Evolutionary conservation across 2,329 filamentous ascomycete genomes (phyloP), one percentile per base, ranked within the genome.

Genomic region (Tolypocladium sp.): DNA sequence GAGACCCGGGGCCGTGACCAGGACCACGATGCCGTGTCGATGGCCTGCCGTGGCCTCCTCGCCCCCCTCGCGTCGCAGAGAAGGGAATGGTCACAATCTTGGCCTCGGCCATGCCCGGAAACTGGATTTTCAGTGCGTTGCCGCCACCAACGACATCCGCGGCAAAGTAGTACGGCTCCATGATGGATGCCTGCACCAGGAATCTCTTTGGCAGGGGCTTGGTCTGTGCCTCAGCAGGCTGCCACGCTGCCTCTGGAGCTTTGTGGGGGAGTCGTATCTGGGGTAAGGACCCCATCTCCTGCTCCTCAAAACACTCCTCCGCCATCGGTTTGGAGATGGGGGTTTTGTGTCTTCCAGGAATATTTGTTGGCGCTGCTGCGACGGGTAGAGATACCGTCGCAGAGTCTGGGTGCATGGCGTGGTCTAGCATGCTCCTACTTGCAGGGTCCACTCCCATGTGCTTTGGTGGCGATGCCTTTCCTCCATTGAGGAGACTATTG

Each of bases 231-330:
- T 77, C 69, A 8, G 82, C 83, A 17, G 85, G 81, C 59, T 81
- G 77, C 86, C 87, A 90, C 20, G 85, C 82, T 41, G 81, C 79
- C 41, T 83, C 80, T 1, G 87, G 86, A 5, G 81, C 80, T 59
- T 80, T 80, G 54, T 80, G 77, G 9, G 89, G 89, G n/a, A 92
- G 74, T 58, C 82, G 82, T 30, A 92, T 84, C 27, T 82, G 79
- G 0, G 89, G 89, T n/a, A 91, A 74, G 9, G 89, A 92, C 4
- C 89, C 89, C 77, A 89, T 89, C 70, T 92, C 88, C 67, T 90
- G 88, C 67, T 91, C 88, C 68, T 91, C 89, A 63, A 92, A 92
- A 63, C 90, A 90, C 62, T 90, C 87, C 63, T 91, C 89, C 7
- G 89, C 88, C 74, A 91, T 88, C 55, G 85, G 84, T 67, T 87